Percentiles rank a stretch among this genome's conserved stretches.
phyloP scores from a whole-genome alignment of 306 rosid genomes.

The Rubus parviflorus region DNA sequence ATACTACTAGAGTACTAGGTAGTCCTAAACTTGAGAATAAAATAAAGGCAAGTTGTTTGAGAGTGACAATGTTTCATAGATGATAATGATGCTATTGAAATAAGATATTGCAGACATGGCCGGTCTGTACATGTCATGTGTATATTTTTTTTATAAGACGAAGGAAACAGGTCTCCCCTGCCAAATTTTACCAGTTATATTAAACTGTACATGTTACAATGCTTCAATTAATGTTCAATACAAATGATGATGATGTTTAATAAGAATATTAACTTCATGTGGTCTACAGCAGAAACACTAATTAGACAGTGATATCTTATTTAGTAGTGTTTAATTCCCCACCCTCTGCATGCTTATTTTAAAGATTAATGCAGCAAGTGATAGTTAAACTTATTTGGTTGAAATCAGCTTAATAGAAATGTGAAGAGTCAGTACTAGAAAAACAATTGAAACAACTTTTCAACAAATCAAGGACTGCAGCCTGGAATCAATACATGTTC shows the following conservation, averaged over 20 bases:
- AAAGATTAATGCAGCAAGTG: neutral
- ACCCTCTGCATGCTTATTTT: neutral
- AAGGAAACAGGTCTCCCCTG: slow-evolving; percentile 13
- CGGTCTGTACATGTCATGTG: slow-evolving; percentile 5
- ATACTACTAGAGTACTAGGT: neutral
- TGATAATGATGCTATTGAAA: slow-evolving; percentile 9
- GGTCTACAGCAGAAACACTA: slow-evolving; percentile 7
- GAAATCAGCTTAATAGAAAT: slow-evolving; percentile 2
- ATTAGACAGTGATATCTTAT: neutral
- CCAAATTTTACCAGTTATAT: slow-evolving; percentile 5
- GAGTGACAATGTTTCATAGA: slow-evolving; percentile 1
- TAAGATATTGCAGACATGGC: slow-evolving; percentile 4
- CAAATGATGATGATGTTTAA: neutral
- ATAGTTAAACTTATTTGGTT: neutral
- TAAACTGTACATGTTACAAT: neutral
- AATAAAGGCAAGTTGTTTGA: slow-evolving; percentile 16
- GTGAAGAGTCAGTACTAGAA: neutral
- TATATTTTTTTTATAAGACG: neutral
- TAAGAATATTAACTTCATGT: neutral
- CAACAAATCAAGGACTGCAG: neutral
- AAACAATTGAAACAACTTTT: neutral
- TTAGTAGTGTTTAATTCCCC: neutral
- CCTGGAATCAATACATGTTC: neutral
- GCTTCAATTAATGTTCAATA: slow-evolving; percentile 3
- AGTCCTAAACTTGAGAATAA: neutral